phyloP scores from a whole-genome alignment of 495 filamentous ascomycete species.

The Letharia columbiana region DNA sequence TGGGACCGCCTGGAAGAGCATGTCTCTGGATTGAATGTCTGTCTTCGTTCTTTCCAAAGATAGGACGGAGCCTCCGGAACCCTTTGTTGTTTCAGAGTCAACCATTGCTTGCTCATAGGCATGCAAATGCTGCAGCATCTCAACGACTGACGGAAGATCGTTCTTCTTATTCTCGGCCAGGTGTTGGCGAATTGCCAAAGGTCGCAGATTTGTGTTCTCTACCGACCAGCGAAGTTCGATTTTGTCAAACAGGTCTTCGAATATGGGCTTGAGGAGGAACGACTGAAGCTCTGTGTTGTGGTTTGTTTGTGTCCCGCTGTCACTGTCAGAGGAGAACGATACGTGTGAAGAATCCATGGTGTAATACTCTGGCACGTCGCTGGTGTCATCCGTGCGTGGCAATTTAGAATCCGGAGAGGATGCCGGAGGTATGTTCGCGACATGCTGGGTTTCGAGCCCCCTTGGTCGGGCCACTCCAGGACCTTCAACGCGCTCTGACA shows the following conservation, averaged over 20 bases:
- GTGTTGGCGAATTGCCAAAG: constrained; percentile 4
- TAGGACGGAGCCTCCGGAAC: constrained; percentile 3
- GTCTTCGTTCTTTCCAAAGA: constrained; percentile 16
- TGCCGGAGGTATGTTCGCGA: neutral
- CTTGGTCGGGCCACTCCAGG: neutral
- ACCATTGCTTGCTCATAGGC: constrained; percentile 8
- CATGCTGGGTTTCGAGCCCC: neutral
- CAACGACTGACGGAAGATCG: constrained; percentile 1
- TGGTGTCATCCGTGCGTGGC: neutral
- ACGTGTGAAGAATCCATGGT: neutral
- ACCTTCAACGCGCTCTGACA: neutral
- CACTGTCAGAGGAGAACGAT: neutral
- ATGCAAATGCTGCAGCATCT: constrained; percentile 11
- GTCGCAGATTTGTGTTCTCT: constrained; percentile 1
- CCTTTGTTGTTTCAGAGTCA: neutral
- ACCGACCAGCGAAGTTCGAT: constrained; percentile 14
- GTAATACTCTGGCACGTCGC: neutral
- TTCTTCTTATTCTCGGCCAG: constrained; percentile 5
- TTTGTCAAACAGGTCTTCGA: constrained; percentile 12
- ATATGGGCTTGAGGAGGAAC: constrained; percentile 11
- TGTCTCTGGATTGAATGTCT: constrained; percentile 8
- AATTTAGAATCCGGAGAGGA: neutral
- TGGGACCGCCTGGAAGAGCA: constrained; percentile 16
- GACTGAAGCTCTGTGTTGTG: neutral
- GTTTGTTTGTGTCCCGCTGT: neutral